A percentile compares a stretch with the other conserved stretches of the same genome.
These are phyloP conservation scores for Kitagawia praeruptora DNA, from an alignment of 129 eudicot species.

Conservation along the genomic window DNA sequence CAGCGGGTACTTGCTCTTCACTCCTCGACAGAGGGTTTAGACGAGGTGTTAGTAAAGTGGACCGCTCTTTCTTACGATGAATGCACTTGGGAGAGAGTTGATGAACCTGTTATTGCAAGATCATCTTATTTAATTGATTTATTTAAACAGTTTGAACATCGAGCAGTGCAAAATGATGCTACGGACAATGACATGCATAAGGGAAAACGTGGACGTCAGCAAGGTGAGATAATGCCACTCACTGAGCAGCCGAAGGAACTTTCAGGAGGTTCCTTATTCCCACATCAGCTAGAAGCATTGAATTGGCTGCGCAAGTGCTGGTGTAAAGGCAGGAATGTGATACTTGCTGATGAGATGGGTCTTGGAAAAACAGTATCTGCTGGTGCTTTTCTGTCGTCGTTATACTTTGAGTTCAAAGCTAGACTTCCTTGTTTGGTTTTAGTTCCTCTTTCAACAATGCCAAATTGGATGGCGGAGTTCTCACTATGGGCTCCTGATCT, in stretches of 20 bases:
- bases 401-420: slow-evolving; percentile 73
- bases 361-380: slow-evolving; percentile 96
- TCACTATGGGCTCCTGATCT: slow-evolving; percentile 77
- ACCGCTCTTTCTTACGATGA: slow-evolving; percentile 85
- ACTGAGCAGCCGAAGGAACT: slow-evolving; percentile 88
- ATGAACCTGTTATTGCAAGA: slow-evolving; percentile 58
- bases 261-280: slow-evolving; percentile 69
- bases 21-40: slow-evolving; percentile 43
- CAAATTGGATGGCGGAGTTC: slow-evolving; percentile 95
- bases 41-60: slow-evolving; percentile 77
- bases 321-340: slow-evolving; percentile 71
- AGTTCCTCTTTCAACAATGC: slow-evolving; percentile 98
- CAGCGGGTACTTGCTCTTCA: slow-evolving; percentile 68
- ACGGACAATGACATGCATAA: slow-evolving; percentile 14
- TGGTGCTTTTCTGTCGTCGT: slow-evolving; percentile 64
- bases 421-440: slow-evolving; percentile 74
- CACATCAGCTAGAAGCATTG: slow-evolving; percentile 95
- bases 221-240: slow-evolving; percentile 47
- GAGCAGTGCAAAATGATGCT: slow-evolving; percentile 49
- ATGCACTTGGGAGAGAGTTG: slow-evolving; percentile 91
- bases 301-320: slow-evolving; percentile 98
- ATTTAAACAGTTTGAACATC: slow-evolving; percentile 49
- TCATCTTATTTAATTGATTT: slow-evolving; percentile 45
- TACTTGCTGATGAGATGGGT: slow-evolving; percentile 98
- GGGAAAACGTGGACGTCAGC: slow-evolving; percentile 24